Base-by-base conservation (phyloP, 1,139 yeast species). In the Spencermartinsiella ligniputridi region DNA sequence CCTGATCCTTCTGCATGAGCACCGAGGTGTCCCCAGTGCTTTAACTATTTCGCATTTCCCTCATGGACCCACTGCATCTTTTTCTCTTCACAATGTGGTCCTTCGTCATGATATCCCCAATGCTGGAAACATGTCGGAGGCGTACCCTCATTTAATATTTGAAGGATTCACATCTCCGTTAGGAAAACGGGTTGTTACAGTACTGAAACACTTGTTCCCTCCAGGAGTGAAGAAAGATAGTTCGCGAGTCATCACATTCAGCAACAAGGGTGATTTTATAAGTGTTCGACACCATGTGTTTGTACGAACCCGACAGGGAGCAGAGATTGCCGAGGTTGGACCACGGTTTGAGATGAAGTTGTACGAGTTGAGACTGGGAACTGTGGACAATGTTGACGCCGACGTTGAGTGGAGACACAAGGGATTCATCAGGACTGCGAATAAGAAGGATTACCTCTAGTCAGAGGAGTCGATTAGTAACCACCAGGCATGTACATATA, bases 261-360 rank as follows among this genome's bases (percentile, higher is more conserved):
- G 87, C 37, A 94, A 94, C 63, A 77, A 79, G 48, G 96, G 90
- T 45, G 98, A 92, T 66, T 92, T 80, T 60, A 90, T 92, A 46
- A 79, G 89, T 48, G 97, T 92, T 5, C 78, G 99, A 66, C 98
- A 92, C 62, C 99, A 92, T 62, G 86, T 94, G 2, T 94, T 85
- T 62, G 96, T 90, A 11, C 81, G 79, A 60, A 88, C 96, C 0
- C 80, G 84, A 55, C 96, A 89, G 49, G 70, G 73, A 9, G 96
- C 89, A 2, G 98, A 92, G 62, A 69, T 92, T 50, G 92, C 97
- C 51, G 99, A 92, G 62, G 85, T 94, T 34, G 99, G 99, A 0
- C 99, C 99, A n/a, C 72, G 99, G 50, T 92, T 92, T 59, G 98
- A 94, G 67, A 89, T 92, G 97, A 79, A 89, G 63, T 69, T 92